Evolutionary conservation across 108 stramenopile species (phyloP).

Genomic region (Nitzschia palea): DNA sequence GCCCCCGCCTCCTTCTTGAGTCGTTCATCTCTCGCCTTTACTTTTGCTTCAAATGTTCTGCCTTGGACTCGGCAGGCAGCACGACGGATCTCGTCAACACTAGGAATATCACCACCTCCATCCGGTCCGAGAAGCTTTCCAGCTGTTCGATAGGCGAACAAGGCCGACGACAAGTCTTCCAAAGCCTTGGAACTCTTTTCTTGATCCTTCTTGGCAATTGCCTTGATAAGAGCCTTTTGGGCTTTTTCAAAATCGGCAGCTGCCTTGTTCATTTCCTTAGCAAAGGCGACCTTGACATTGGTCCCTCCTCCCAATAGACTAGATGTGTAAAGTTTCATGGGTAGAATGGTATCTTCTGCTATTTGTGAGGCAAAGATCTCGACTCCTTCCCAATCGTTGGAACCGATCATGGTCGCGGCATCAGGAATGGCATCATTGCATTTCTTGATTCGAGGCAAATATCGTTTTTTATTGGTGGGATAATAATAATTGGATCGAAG

Average conservation of each 20-base stretch:
- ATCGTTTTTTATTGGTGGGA: slow-evolving; percentile 74
- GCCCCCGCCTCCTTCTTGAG: slow-evolving; percentile 5
- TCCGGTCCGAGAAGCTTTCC: slow-evolving; percentile 75
- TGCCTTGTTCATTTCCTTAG: slow-evolving; percentile 70
- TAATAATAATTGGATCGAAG: slow-evolving; percentile 80
- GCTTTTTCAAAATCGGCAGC: slow-evolving; percentile 70
- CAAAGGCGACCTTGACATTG: slow-evolving; percentile 70
- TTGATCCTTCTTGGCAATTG: slow-evolving; percentile 67
- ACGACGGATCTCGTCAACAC: slow-evolving; percentile 83
- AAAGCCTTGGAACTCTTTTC: slow-evolving; percentile 53
- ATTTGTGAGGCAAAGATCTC: slow-evolving; percentile 64
- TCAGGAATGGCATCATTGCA: slow-evolving; percentile 68
- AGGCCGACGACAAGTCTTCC: slow-evolving; percentile 58
- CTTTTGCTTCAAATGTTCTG: slow-evolving; percentile 64
- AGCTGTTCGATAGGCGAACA: slow-evolving; percentile 59
- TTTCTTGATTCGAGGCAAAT: slow-evolving; percentile 84
- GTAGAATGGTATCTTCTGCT: slow-evolving; percentile 82
- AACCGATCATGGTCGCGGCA: slow-evolving; percentile 58
- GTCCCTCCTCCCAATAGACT: slow-evolving; percentile 74
- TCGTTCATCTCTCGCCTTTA: slow-evolving; percentile 60
- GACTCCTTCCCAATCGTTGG: slow-evolving; percentile 66
- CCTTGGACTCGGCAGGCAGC: slow-evolving; percentile 56
- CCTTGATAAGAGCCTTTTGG: slow-evolving; percentile 55
- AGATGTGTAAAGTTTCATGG: slow-evolving; percentile 80
- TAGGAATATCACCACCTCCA: slow-evolving; percentile 84